Base-by-base conservation (phyloP, 768 basidiomycete genomes). In the Agaricus sinodeliciosus region DNA sequence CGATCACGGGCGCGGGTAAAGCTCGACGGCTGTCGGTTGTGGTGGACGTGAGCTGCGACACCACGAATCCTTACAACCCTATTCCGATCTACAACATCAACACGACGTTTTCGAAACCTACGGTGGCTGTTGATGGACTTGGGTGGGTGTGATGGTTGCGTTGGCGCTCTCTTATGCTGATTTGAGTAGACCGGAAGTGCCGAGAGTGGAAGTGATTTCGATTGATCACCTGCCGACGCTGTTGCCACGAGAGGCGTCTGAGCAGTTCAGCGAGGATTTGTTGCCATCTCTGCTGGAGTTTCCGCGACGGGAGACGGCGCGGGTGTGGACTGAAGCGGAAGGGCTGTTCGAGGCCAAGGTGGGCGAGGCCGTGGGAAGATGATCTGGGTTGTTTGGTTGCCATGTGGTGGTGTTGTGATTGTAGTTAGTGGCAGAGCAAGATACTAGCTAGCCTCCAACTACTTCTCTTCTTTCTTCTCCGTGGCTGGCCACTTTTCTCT, bases 21-120 rank as follows among this genome's bases (percentile, higher is more conserved):
- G 60, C 69, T 15, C 77, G 96, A 55, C 75, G 77, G 52, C 69
- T 99, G 55, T 75, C 81, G 19, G 84, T 94, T 26, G 83, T 97
- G 43, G 96, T 97, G 22, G 96, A 99, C 61, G 96, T 99, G 61
- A 95, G 92, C 66, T 99, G 96, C 74, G 96, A 99, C 68, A 98
- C 95, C 19, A 98, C 94, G 49, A 99, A 99, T 69, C 94, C 96
- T 13, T 87, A 87, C 79, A 99, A 98, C 68, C 96, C 96, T 0
- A 88, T 98, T 59, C 96, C 96, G 8, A 86, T 99, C 56, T 99
- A 99, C 72, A 75, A 64, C 51, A 79, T 94, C 71, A 97, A 96
- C 71, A 98, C 95, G 18, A 94, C 91, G 0, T 97, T 97, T 67
- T 79, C 85, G 43, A 78, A 90, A 53, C 96, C 96, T 15, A 96